A percentile compares a stretch with the other conserved stretches of the same genome.
Conservation (phyloP, 108 stramenopile species). For the Cyclotella baltica region DNA sequence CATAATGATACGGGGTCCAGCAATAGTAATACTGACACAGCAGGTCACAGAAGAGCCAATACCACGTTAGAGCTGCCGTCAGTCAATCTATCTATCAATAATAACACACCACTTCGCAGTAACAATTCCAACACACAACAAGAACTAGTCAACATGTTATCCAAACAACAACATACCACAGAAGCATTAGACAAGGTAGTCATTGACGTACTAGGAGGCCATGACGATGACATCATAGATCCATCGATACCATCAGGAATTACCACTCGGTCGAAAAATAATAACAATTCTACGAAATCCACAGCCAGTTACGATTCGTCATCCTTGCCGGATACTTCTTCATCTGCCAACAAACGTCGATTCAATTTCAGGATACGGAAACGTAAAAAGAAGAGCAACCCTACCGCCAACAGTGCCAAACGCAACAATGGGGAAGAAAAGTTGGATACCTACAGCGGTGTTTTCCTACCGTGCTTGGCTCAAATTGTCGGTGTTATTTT, state of each 20-base stretch:
- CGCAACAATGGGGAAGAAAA: conserved; percentile 34
- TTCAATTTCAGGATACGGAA: conserved; percentile 6
- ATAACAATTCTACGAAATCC: background rate
- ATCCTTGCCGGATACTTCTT: background rate
- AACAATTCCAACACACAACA: background rate
- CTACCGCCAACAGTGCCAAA: too few relatives aligned
- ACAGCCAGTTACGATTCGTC: background rate
- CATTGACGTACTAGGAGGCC: background rate
- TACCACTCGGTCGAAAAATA: too few relatives aligned
- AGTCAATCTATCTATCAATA: background rate
- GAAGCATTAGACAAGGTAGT: background rate
- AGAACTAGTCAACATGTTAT: background rate
- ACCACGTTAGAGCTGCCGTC: background rate
- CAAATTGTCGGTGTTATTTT: conserved; percentile 88
- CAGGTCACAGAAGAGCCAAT: background rate
- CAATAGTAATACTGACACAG: background rate
- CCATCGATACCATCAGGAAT: too few relatives aligned
- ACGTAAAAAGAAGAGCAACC: too few relatives aligned
- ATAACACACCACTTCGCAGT: background rate
- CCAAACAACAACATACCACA: background rate
- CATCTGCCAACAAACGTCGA: conserved; percentile 1
- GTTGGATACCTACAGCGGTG: conserved; percentile 67
- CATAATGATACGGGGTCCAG: background rate
- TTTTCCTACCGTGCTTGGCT: conserved; percentile 78
- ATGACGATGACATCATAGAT: background rate